These are phyloP conservation scores for Gnomoniopsis smithogilvyi DNA, from an alignment of 2,329 filamentous ascomycete genomes.

Conservation along the genomic window DNA sequence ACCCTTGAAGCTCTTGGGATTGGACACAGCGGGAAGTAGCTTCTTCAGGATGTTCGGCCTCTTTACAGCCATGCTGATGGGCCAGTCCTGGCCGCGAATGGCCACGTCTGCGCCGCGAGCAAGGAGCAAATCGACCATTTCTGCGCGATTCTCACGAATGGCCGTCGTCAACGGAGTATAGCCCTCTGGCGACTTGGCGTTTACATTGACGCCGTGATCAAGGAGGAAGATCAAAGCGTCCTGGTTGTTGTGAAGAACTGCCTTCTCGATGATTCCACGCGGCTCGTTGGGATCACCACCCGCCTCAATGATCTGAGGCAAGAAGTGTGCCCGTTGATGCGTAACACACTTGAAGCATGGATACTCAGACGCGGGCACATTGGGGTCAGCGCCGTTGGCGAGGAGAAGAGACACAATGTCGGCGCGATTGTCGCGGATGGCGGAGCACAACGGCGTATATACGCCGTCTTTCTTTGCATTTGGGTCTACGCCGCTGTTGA, in stretches of 20 bases:
- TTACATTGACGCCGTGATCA: conserved; percentile 56
- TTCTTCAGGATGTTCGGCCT: conserved; percentile 57
- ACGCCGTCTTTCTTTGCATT: conserved; percentile 62
- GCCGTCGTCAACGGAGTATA: conserved; percentile 64
- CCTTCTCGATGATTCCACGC: conserved; percentile 64
- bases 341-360: conserved; percentile 68
- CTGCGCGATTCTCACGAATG: conserved; percentile 56
- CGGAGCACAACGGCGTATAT: conserved; percentile 65
- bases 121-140: conserved; percentile 58
- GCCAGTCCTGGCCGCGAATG: conserved; percentile 66
- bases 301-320: conserved; percentile 56
- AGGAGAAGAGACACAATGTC: conserved; percentile 61
- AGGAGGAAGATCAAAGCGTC: conserved; percentile 60
- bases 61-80: conserved; percentile 64
- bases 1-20: conserved; percentile 61
- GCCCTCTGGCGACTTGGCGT: conserved; percentile 55
- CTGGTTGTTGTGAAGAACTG: conserved; percentile 58
- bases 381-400: conserved; percentile 57
- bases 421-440: conserved; percentile 62
- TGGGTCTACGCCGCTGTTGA: conserved; percentile 57
- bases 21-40: conserved; percentile 53
- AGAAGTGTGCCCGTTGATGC: conserved; percentile 58
- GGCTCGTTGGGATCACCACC: conserved; percentile 58
- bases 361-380: conserved; percentile 60
- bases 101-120: conserved; percentile 58